A percentile compares a stretch with the other conserved stretches of the same genome.
Evolutionary conservation across 2,329 filamentous ascomycete species (phyloP).

Genomic region (Trichothecium roseum): DNA sequence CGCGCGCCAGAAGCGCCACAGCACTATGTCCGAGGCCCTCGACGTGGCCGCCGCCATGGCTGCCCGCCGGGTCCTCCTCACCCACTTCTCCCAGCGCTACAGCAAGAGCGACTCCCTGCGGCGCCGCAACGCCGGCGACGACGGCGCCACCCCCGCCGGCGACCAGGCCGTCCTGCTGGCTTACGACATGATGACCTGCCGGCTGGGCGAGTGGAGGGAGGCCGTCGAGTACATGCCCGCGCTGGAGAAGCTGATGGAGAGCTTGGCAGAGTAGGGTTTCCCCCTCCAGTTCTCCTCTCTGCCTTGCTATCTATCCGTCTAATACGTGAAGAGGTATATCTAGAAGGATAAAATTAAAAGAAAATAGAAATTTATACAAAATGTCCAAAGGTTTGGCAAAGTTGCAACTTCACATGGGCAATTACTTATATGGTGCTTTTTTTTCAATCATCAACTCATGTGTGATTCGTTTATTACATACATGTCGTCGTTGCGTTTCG

Average conservation of each 20-base stretch:
- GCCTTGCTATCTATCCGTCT: too few species aligned
- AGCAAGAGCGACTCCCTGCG: slow-evolving; percentile 45
- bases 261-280: not conserved
- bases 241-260: slow-evolving; percentile 39
- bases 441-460: too few species aligned
- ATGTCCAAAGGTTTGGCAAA: too few species aligned
- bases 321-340: too few species aligned
- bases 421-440: too few species aligned
- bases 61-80: slow-evolving; percentile 71
- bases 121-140: slow-evolving; percentile 10
- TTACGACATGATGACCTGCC: slow-evolving; percentile 71
- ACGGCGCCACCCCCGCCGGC: too few species aligned
- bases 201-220: slow-evolving; percentile 58
- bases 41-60: slow-evolving; percentile 67
- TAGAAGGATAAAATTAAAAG: too few species aligned
- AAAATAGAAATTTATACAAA: too few species aligned
- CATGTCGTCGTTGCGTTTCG: too few species aligned
- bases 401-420: too few species aligned
- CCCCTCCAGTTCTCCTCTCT: not conserved
- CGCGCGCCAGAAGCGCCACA: slow-evolving; percentile 81
- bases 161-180: slow-evolving; percentile 51
- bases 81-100: slow-evolving; percentile 93
- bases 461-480: too few species aligned
- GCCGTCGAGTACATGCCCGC: slow-evolving; percentile 53
- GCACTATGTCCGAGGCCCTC: slow-evolving; percentile 78